Evolutionary conservation across 352 stramenopile species (phyloP).

Genomic region (Pythium sukuiense): DNA sequence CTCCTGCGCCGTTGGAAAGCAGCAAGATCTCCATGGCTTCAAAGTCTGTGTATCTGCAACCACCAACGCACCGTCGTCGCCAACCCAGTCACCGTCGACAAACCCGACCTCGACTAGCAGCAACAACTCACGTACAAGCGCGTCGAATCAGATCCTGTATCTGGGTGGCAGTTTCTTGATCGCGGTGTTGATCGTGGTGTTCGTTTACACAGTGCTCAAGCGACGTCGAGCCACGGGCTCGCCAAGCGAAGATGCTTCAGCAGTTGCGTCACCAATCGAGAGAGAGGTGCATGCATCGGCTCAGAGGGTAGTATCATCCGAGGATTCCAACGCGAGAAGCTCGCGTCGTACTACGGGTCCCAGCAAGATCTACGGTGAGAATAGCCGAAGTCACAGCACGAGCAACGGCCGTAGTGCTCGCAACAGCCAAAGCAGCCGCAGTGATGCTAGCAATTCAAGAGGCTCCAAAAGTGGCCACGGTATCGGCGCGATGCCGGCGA

Average conservation of each 20-base stretch:
- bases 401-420: not conserved
- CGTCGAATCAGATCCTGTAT: slow-evolving; percentile 34
- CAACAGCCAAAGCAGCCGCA: not conserved
- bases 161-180: slow-evolving; percentile 40
- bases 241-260: not conserved
- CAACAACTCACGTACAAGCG: not conserved
- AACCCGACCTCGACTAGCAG: not conserved
- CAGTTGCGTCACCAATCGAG: not conserved
- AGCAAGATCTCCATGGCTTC: slow-evolving; percentile 30
- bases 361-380: not conserved
- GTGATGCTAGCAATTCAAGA: not conserved
- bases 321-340: not conserved
- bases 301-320: not conserved
- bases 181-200: slow-evolving; percentile 31
- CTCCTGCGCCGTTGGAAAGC: slow-evolving; percentile 33
- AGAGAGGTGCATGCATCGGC: not conserved
- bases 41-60: slow-evolving; percentile 31
- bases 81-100: not conserved
- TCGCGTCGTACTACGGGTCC: no score
- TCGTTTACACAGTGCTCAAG: slow-evolving; percentile 21
- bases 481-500: not conserved
- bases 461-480: not conserved
- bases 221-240: slow-evolving; percentile 2
- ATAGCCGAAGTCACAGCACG: not conserved
- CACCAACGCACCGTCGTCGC: not conserved